phyloP scores from a whole-genome alignment of 345 rosid species.

The Citrus maxima region DNA sequence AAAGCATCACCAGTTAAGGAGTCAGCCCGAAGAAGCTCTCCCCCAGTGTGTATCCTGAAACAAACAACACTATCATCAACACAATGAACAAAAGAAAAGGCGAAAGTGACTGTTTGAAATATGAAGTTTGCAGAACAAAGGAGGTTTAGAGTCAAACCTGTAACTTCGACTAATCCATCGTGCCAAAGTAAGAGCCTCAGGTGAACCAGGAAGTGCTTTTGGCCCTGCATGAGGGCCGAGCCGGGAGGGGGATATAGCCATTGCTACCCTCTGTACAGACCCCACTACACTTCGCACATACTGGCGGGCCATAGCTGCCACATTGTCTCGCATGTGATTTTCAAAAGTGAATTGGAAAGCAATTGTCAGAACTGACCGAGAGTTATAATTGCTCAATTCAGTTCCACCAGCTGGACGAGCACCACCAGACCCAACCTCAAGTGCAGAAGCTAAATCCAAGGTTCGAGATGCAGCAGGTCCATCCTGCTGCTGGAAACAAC shows the following conservation, averaged over 20 bases:
- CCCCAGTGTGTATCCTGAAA: constrained; percentile 67
- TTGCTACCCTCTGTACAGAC: constrained; percentile 95
- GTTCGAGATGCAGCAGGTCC: constrained; percentile 66
- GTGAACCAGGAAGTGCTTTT: constrained; percentile 73
- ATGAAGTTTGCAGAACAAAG: background rate
- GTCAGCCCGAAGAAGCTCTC: constrained; percentile 52
- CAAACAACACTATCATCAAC: background rate
- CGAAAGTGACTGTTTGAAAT: background rate
- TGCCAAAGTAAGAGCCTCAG: constrained; percentile 89
- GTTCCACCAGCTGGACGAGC: constrained; percentile 54
- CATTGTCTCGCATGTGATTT: constrained; percentile 75
- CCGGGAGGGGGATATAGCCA: constrained; percentile 83
- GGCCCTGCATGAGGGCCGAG: constrained; percentile 41
- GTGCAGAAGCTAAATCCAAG: constrained; percentile 83
- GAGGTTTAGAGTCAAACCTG: constrained; percentile 40
- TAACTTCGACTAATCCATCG: constrained; percentile 83
- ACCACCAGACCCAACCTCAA: constrained; percentile 65
- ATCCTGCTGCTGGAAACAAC: constrained; percentile 37
- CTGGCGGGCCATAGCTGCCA: constrained; percentile 96
- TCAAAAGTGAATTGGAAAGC: constrained; percentile 92
- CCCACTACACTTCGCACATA: constrained; percentile 84
- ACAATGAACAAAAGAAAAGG: background rate
- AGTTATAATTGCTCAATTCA: constrained; percentile 50
- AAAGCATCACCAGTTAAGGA: constrained; percentile 60
- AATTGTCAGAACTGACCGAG: constrained; percentile 84